Evolutionary conservation across 306 rosid genomes (phyloP).

Genomic region (Dicorynia guianensis): DNA sequence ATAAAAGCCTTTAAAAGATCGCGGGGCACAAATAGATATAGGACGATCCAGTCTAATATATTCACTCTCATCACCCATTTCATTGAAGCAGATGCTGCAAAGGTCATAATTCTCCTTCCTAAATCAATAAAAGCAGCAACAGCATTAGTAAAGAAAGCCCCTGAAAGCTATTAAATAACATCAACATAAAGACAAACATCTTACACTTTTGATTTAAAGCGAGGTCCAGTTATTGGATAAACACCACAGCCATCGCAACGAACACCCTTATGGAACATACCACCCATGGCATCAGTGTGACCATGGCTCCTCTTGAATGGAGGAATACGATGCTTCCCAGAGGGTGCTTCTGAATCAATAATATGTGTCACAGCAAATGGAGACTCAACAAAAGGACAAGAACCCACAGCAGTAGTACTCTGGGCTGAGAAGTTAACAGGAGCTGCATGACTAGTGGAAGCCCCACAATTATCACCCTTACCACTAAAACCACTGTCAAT

Average conservation of each 20-base stretch:
- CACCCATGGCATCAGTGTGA: slow-evolving; percentile 55
- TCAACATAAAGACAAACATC: slow-evolving; percentile 26
- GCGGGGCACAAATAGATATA: slow-evolving; percentile 41
- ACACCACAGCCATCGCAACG: slow-evolving; percentile 66
- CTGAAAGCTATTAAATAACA: neutral
- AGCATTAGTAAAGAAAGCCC: neutral
- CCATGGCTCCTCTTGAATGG: slow-evolving; percentile 58
- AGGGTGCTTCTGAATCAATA: slow-evolving; percentile 31
- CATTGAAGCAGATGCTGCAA: slow-evolving; percentile 54
- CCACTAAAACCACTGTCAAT: slow-evolving; percentile 18
- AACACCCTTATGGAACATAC: slow-evolving; percentile 70
- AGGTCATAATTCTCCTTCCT: slow-evolving; percentile 63
- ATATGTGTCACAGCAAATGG: slow-evolving; percentile 56
- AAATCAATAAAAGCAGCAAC: slow-evolving; percentile 29
- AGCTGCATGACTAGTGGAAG: slow-evolving; percentile 40
- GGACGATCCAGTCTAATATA: slow-evolving; percentile 68
- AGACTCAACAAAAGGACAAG: slow-evolving; percentile 42
- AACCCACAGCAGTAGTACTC: neutral
- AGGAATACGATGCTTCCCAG: slow-evolving; percentile 29
- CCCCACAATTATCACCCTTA: slow-evolving; percentile 40
- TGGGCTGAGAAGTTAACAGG: slow-evolving; percentile 34
- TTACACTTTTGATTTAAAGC: slow-evolving; percentile 64
- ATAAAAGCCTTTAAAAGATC: slow-evolving; percentile 22
- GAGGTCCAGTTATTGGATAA: slow-evolving; percentile 62
- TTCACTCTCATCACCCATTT: slow-evolving; percentile 49